phyloP scores from a whole-genome alignment of 1,139 yeast genomes.

The Candida labiduridarum region DNA sequence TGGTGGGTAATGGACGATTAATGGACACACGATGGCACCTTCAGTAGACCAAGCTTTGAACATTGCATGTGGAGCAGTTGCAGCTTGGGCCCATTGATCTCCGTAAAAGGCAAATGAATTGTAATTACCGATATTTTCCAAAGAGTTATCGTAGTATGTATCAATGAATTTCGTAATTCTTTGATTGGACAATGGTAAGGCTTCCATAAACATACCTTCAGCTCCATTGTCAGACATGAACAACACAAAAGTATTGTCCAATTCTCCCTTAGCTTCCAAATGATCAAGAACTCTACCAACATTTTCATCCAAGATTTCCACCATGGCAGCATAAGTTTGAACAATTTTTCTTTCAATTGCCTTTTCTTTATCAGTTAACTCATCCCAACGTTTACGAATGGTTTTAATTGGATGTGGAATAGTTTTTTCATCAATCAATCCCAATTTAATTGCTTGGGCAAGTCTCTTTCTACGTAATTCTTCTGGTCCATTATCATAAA shows the following conservation, averaged over 20 bases:
- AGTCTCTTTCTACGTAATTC: slow-evolving; percentile 42
- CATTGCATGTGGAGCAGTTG: slow-evolving; percentile 57
- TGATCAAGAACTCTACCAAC: slow-evolving; percentile 48
- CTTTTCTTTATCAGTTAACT: slow-evolving; percentile 37
- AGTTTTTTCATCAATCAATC: slow-evolving; percentile 45
- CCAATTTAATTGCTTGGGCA: slow-evolving; percentile 40
- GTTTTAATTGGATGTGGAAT: slow-evolving; percentile 51
- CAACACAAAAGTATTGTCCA: slow-evolving; percentile 54
- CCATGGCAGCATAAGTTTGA: slow-evolving; percentile 65
- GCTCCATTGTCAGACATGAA: slow-evolving; percentile 67
- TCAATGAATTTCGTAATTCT: slow-evolving; percentile 29
- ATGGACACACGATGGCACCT: slow-evolving; percentile 60
- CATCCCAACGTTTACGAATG: slow-evolving; percentile 44
- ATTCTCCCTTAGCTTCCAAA: slow-evolving; percentile 40
- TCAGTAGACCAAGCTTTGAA: slow-evolving; percentile 56
- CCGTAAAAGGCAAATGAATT: slow-evolving; percentile 56
- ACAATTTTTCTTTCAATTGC: slow-evolving; percentile 44
- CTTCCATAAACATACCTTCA: slow-evolving; percentile 59
- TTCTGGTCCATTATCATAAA: slow-evolving; percentile 53
- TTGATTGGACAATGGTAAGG: slow-evolving; percentile 42
- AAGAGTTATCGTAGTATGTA: slow-evolving; percentile 42
- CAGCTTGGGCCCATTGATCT: slow-evolving; percentile 68
- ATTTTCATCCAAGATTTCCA: slow-evolving; percentile 52
- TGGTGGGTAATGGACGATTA: slow-evolving; percentile 46
- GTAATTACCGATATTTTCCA: slow-evolving; percentile 49